Evolutionary conservation across 176 grass and related monocot genomes (phyloP).

Genomic region (Guadua angustifolia): DNA sequence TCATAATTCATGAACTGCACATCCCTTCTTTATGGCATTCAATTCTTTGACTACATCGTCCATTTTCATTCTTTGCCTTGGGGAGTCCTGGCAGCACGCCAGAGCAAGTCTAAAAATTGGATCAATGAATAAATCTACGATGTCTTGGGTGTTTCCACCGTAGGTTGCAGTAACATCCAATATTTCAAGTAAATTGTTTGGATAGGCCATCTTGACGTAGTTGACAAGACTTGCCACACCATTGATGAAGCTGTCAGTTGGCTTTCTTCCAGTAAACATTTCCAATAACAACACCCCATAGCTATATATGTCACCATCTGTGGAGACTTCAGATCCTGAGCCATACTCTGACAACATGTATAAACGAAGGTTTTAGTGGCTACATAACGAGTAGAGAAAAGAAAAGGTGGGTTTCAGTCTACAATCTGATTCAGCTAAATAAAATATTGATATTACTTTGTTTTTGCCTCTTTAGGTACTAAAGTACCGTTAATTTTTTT

Average conservation of each 20-base stretch:
- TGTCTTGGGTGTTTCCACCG: slow-evolving; percentile 7
- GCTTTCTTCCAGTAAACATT: slow-evolving; percentile 56
- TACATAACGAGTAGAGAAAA: neutral
- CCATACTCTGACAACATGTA: slow-evolving; percentile 45
- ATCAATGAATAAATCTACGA: slow-evolving; percentile 9
- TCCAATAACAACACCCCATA: slow-evolving; percentile 52
- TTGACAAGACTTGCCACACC: slow-evolving; percentile 25
- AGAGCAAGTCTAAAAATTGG: slow-evolving; percentile 27
- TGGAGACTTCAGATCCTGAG: slow-evolving; percentile 43
- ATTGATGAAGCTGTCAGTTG: slow-evolving; percentile 31
- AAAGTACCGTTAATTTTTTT: neutral
- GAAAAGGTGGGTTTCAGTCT: neutral
- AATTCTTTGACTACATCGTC: neutral
- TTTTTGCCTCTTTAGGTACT: neutral
- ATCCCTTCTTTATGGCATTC: slow-evolving; percentile 36
- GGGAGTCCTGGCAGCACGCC: slow-evolving; percentile 14
- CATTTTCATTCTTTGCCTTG: slow-evolving; percentile 39
- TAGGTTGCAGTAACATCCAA: slow-evolving; percentile 39
- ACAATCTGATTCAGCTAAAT: neutral
- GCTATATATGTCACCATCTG: slow-evolving; percentile 48
- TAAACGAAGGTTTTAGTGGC: slow-evolving; percentile 11
- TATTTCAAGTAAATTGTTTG: slow-evolving; percentile 31
- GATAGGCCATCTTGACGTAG: slow-evolving; percentile 44
- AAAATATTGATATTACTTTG: neutral
- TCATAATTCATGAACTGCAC: neutral